These are phyloP conservation scores for Ogataea nitratoaversa DNA, from an alignment of 805 yeast species.

Conservation along the genomic window DNA sequence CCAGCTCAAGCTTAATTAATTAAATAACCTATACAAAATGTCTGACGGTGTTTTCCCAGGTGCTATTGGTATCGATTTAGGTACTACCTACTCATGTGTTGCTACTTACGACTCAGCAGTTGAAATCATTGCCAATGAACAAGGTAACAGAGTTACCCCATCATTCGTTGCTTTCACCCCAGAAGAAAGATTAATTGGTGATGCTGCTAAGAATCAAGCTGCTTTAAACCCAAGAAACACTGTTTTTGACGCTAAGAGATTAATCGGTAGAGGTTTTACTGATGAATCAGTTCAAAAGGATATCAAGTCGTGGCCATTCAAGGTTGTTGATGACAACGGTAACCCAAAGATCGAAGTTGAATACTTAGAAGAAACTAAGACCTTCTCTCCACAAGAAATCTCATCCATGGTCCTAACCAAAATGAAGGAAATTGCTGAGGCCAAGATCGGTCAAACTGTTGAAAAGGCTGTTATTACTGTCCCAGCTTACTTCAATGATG, in stretches of 20 bases:
- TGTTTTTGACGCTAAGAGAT: slow-evolving; percentile 78
- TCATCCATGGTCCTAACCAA: slow-evolving; percentile 75
- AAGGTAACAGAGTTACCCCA: slow-evolving; percentile 83
- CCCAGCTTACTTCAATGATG: slow-evolving; percentile 78
- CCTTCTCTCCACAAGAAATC: slow-evolving; percentile 71
- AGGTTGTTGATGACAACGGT: slow-evolving; percentile 59
- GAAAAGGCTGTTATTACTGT: slow-evolving; percentile 75
- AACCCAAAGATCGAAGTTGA: slow-evolving; percentile 69
- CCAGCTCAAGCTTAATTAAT: slow-evolving; percentile 3
- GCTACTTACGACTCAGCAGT: slow-evolving; percentile 72
- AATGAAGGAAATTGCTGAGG: slow-evolving; percentile 81
- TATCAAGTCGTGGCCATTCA: slow-evolving; percentile 87
- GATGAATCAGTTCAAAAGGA: slow-evolving; percentile 80
- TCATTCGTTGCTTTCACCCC: slow-evolving; percentile 78
- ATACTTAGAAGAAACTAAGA: slow-evolving; percentile 63
- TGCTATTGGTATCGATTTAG: slow-evolving; percentile 98
- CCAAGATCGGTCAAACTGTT: slow-evolving; percentile 66
- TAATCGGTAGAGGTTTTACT: slow-evolving; percentile 76
- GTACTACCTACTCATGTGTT: slow-evolving; percentile 80
- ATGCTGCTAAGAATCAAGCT: slow-evolving; percentile 81
- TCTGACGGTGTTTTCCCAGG: slow-evolving; percentile 99
- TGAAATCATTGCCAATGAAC: slow-evolving; percentile 78
- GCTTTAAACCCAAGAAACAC: slow-evolving; percentile 76
- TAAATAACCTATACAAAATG: slow-evolving; percentile 42
- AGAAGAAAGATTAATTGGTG: slow-evolving; percentile 77